Percentiles rank a stretch among this genome's conserved stretches.
These are phyloP conservation scores for Aspergillus fischeri DNA, from an alignment of 2,329 filamentous ascomycete species.

Conservation along the genomic window DNA sequence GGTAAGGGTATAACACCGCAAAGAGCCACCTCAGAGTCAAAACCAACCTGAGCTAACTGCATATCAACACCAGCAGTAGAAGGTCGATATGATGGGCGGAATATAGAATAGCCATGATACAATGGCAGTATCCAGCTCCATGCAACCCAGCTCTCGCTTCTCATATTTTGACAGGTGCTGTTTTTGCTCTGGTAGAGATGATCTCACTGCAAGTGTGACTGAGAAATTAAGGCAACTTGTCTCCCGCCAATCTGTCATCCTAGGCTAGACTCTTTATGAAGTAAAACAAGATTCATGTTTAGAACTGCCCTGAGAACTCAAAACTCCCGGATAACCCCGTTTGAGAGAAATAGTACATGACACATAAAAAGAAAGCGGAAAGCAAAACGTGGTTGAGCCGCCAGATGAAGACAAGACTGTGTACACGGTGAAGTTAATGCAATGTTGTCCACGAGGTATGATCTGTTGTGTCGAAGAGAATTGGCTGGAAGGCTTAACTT, in stretches of 20 bases:
- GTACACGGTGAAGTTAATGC: conserved; percentile 2
- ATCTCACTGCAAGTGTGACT: neutral
- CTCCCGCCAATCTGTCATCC: neutral
- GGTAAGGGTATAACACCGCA: neutral
- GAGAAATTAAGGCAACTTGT: neutral
- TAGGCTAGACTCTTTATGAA: neutral
- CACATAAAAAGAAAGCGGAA: neutral
- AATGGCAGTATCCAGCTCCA: neutral
- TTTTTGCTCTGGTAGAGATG: no score
- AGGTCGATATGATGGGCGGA: neutral
- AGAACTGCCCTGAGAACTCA: neutral
- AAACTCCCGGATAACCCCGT: neutral
- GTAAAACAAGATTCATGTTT: neutral
- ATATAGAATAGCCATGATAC: neutral
- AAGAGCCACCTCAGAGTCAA: neutral
- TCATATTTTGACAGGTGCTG: neutral
- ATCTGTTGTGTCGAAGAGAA: neutral
- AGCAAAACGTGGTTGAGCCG: neutral
- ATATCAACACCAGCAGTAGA: neutral
- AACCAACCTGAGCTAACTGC: neutral
- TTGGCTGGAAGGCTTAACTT: conserved; percentile 12
- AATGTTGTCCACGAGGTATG: neutral
- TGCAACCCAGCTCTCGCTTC: neutral
- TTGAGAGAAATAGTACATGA: neutral
- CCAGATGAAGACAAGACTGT: conserved; percentile 18